These are phyloP conservation scores for Polytolypa hystricis DNA, from an alignment of 2,329 filamentous ascomycete genomes.

Conservation along the genomic window DNA sequence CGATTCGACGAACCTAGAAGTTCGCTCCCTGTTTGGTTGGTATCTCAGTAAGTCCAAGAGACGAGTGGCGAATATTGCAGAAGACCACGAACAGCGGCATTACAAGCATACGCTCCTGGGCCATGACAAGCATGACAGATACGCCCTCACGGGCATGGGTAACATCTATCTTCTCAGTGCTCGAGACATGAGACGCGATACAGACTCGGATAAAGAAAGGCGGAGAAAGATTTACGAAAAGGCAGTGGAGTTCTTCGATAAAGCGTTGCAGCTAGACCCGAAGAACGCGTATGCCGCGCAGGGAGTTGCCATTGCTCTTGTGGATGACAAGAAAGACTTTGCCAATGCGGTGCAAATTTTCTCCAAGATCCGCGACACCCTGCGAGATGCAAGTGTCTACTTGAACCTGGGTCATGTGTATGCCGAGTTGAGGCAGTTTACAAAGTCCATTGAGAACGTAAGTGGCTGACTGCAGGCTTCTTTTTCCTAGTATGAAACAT, in stretches of 20 bases:
- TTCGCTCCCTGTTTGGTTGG: conserved; percentile 89
- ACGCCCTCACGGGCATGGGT: conserved; percentile 91
- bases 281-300: conserved; percentile 95
- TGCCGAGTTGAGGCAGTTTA: conserved; percentile 78
- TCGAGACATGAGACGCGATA: conserved; percentile 86
- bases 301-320: conserved; percentile 84
- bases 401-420: conserved; percentile 92
- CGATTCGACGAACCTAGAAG: conserved; percentile 76
- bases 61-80: conserved; percentile 64
- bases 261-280: conserved; percentile 85
- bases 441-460: conserved; percentile 75
- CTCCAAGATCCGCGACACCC: conserved; percentile 76
- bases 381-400: conserved; percentile 79
- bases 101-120: conserved; percentile 94
- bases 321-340: conserved; percentile 88
- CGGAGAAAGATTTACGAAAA: conserved; percentile 76
- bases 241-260: conserved; percentile 97
- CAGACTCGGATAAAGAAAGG: conserved; percentile 83
- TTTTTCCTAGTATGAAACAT: background rate
- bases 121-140: conserved; percentile 96
- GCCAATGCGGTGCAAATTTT: conserved; percentile 75
- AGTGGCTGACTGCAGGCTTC: conserved; percentile 14
- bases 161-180: conserved; percentile 84
- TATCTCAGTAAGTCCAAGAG: conserved; percentile 86
- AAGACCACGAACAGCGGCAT: conserved; percentile 85